Evolutionary conservation across 2,329 filamentous ascomycete species (phyloP).

Genomic region (Aspergillus felis): DNA sequence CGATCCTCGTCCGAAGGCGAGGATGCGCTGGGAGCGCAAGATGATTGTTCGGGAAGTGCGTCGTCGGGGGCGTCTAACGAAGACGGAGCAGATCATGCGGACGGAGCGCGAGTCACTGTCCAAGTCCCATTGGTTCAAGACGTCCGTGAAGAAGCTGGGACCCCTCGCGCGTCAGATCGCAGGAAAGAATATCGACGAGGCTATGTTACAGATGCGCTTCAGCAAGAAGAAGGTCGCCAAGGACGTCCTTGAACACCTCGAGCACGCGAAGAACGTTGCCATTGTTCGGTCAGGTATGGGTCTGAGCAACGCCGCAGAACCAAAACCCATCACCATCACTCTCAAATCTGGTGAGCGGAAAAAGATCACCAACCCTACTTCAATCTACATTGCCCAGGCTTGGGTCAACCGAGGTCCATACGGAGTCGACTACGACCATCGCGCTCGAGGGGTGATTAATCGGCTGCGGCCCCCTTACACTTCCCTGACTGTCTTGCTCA

Average conservation of each 20-base stretch:
- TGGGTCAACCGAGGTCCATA: conserved; percentile 80
- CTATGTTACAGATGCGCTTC: conserved; percentile 91
- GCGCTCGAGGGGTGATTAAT: conserved; percentile 70
- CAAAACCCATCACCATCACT: conserved; percentile 56
- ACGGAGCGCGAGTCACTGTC: conserved; percentile 56
- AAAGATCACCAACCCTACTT: conserved; percentile 67
- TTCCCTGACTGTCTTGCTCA: conserved; percentile 74
- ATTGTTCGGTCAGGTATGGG: conserved; percentile 83
- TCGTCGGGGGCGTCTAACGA: conserved; percentile 62
- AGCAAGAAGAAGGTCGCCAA: conserved; percentile 87
- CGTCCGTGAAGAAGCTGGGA: conserved; percentile 86
- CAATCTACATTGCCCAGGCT: conserved; percentile 84
- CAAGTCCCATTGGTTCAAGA: conserved; percentile 72
- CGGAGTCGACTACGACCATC: conserved; percentile 61
- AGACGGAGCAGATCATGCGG: conserved; percentile 64
- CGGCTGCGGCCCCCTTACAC: conserved; percentile 68
- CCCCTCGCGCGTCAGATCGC: conserved; percentile 82
- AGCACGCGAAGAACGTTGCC: conserved; percentile 76
- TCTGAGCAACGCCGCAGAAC: conserved; percentile 41
- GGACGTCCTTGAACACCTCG: conserved; percentile 74
- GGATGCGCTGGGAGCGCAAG: conserved; percentile 74
- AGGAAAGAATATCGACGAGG: conserved; percentile 91
- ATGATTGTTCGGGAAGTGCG: conserved; percentile 75
- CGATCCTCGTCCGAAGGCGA: conserved; percentile 70
- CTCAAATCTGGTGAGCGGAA: conserved; percentile 72